Base-by-base conservation (phyloP, 2,329 filamentous ascomycete species). In the Nannizziopsis arthrosporioides region DNA sequence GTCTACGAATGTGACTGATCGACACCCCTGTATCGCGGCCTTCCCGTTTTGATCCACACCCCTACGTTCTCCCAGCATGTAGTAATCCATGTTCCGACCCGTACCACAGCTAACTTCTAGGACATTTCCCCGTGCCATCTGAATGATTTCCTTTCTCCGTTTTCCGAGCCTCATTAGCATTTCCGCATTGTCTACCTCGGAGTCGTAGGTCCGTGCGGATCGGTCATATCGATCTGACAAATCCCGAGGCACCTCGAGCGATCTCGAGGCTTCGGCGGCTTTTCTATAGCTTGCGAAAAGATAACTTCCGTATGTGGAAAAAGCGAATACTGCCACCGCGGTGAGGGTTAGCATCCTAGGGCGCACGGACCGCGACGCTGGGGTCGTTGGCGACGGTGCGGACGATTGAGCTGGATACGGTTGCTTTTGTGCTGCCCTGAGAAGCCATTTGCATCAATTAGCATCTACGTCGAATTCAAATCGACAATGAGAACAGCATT, bases 61-160 rank as follows among this genome's bases (percentile, higher is more conserved):
- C 14, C 63, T 54, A 34, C 57, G 56, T 51, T 65, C 61, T 1
- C 63, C 63, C 2, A 72, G 56, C 44, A 66, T 60, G 55, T 74
- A 74, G 53, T 67, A 72, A 22, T 63, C 57, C 52, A 69, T 55
- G 51, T 74, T 74, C 31, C 71, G 61, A 2, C 72, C 72, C 1
- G 72, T 74, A n/a, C 72, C 71, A 37, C 65, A 70, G 51, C 68
- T 70, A 35, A 73, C 69, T 56, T 74, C 72, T 4, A 74, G 61
- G 6, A 73, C 70, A 52, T 74, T 56, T 1, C 72, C 72, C 15
- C 62, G 59, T 2, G 70, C 70, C 50, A 63, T 59, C 6, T 57
- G 55, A n/a, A 68, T 59, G 2, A 74, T 60, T 34, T 66, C 61
- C 19, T 60, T 60, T n/a, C 72, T 63, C 51, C 68, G 66, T 32